Percentiles rank a stretch among this genome's conserved stretches.
Conservation (phyloP, 352 stramenopile species). For the Pythium scleroteichum region DNA sequence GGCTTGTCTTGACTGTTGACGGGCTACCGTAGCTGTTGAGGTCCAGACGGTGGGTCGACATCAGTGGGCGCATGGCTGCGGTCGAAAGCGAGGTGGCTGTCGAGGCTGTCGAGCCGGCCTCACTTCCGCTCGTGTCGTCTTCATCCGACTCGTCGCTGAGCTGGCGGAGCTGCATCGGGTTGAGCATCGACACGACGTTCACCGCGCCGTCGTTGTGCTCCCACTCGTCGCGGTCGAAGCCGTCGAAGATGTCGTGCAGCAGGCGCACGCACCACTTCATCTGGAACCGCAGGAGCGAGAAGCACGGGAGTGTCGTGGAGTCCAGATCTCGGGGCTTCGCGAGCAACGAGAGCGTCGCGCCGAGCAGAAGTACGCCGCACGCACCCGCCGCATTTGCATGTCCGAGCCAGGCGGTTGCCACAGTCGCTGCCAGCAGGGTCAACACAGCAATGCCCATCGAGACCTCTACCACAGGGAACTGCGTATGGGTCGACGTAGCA, state of each 20-base stretch:
- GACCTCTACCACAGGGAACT: constrained; percentile 39
- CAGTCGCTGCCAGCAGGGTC: background rate
- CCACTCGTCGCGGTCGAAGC: constrained; percentile 60
- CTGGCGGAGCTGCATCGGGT: constrained; percentile 13
- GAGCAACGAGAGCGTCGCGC: constrained; percentile 34
- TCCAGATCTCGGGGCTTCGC: constrained; percentile 49
- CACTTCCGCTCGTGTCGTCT: constrained; percentile 13
- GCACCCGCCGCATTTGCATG: background rate
- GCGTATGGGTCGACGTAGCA: constrained; percentile 46
- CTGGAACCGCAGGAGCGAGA: constrained; percentile 23
- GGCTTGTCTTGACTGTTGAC: background rate
- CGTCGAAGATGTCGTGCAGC: constrained; percentile 61
- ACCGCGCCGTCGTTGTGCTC: constrained; percentile 70
- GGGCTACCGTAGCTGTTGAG: constrained; percentile 2
- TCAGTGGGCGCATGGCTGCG: background rate
- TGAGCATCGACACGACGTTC: constrained; percentile 73
- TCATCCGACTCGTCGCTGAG: background rate
- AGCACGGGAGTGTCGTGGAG: constrained; percentile 54
- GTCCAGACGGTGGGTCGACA: constrained; percentile 19
- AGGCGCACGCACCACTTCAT: constrained; percentile 50
- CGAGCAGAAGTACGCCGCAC: constrained; percentile 7
- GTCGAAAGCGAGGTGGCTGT: constrained; percentile 4
- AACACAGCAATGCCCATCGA: constrained; percentile 21
- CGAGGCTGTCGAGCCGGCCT: constrained; percentile 12
- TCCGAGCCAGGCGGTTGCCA: background rate